phyloP scores from a whole-genome alignment of 495 filamentous ascomycete species.

The Penicillium paradoxum region DNA sequence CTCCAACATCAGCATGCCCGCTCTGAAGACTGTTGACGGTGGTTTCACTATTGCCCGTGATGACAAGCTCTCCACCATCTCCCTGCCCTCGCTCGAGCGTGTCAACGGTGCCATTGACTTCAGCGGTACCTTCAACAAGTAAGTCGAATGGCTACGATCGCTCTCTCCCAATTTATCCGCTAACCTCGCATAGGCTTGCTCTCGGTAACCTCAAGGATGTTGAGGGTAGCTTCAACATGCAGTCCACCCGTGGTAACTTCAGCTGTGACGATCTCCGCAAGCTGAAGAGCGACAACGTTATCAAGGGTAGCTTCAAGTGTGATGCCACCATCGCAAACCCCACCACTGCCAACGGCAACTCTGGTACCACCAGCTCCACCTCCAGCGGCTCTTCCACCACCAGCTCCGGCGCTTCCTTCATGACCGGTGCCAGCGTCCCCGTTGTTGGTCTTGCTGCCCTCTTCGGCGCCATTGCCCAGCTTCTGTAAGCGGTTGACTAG shows the following conservation, averaged over 20 bases:
- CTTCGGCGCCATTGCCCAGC: constrained; percentile 43
- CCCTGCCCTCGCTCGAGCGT: constrained; percentile 60
- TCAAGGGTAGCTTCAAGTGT: constrained; percentile 64
- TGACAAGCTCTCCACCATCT: constrained; percentile 60
- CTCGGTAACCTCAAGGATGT: constrained; percentile 70
- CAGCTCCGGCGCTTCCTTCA: constrained; percentile 38
- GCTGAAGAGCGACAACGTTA: constrained; percentile 39
- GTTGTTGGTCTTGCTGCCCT: constrained; percentile 40
- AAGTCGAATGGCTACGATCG: constrained; percentile 36
- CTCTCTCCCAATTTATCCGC: constrained; percentile 2
- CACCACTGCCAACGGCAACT: constrained; percentile 31
- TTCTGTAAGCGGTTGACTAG: constrained; percentile 36
- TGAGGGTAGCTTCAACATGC: constrained; percentile 80
- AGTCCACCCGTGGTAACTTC: constrained; percentile 62
- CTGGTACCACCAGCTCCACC: constrained; percentile 40
- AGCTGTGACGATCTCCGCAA: constrained; percentile 46
- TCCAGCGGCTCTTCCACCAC: constrained; percentile 27
- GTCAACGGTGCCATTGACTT: constrained; percentile 86
- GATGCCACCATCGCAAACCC: constrained; percentile 35
- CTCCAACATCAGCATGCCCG: constrained; percentile 69
- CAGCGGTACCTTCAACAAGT: constrained; percentile 78
- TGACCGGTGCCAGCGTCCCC: constrained; percentile 37
- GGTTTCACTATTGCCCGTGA: constrained; percentile 85
- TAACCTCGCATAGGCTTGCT: constrained; percentile 51
- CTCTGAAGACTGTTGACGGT: constrained; percentile 64